Evolutionary conservation across 2,329 filamentous ascomycete species (phyloP).

Genomic region (Alternaria triticimaculans): DNA sequence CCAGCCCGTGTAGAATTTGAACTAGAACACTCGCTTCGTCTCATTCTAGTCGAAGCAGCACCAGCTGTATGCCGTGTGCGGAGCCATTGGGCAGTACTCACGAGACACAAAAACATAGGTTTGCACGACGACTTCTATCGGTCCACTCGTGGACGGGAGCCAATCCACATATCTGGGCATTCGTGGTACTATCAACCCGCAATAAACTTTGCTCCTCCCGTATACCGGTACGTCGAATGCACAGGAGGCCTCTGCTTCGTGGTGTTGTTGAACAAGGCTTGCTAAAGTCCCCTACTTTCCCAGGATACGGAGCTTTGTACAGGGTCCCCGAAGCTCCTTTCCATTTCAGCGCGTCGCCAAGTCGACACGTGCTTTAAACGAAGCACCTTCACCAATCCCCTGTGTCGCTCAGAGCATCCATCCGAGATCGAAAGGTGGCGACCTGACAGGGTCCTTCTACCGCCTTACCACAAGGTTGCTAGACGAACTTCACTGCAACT

Average conservation of each 20-base stretch:
- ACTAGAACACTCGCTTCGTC: constrained; percentile 26
- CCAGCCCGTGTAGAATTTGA: constrained; percentile 24
- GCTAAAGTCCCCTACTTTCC: constrained; percentile 16
- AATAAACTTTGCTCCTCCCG: constrained; percentile 22
- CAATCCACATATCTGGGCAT: constrained; percentile 21
- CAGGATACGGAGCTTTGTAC: constrained; percentile 9
- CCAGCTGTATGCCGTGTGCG: constrained; percentile 17
- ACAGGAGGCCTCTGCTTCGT: background rate
- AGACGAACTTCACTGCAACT: constrained; percentile 24
- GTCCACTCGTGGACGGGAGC: constrained; percentile 28
- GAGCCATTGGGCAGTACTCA: constrained; percentile 26
- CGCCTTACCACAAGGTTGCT: constrained; percentile 32
- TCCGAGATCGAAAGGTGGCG: constrained; percentile 39
- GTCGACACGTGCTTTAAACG: constrained; percentile 30
- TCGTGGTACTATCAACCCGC: constrained; percentile 32
- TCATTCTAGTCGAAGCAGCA: constrained; percentile 14
- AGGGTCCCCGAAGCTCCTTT: constrained; percentile 14
- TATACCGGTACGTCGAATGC: constrained; percentile 5
- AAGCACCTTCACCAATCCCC: constrained; percentile 22
- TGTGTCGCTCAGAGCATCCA: constrained; percentile 20
- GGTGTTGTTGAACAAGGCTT: constrained; percentile 5
- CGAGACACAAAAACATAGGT: constrained; percentile 21
- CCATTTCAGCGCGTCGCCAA: constrained; percentile 18
- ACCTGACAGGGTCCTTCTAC: constrained; percentile 28
- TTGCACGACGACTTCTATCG: constrained; percentile 27